phyloP scores from a whole-genome alignment of 2,329 filamentous ascomycete species.

The Pestalotiopsis sp. region DNA sequence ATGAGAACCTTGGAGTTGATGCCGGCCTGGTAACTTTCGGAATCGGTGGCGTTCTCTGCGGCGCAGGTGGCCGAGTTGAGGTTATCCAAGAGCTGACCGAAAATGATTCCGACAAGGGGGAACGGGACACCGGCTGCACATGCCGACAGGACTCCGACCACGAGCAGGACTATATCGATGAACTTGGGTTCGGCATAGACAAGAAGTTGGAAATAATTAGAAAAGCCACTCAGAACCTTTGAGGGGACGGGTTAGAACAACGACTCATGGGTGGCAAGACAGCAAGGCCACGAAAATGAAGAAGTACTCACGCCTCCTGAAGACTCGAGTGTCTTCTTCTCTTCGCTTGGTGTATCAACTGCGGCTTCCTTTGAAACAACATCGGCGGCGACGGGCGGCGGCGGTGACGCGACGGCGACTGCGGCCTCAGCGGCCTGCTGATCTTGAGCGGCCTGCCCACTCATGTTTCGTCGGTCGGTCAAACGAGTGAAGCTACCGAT shows the following conservation, averaged over 20 bases:
- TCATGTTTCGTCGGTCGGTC: conserved; percentile 1
- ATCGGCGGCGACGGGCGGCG: neutral
- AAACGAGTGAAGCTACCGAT: neutral
- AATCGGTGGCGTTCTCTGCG: conserved; percentile 27
- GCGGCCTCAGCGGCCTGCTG: neutral
- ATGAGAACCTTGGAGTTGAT: conserved; percentile 56
- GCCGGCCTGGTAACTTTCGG: conserved; percentile 35
- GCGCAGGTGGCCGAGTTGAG: conserved; percentile 61
- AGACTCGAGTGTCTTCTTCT: neutral
- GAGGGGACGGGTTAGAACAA: neutral
- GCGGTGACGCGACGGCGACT: neutral
- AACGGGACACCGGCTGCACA: conserved; percentile 65
- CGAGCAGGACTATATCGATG: conserved; percentile 45
- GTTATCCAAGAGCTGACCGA: conserved; percentile 64
- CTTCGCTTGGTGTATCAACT: neutral
- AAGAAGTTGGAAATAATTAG: conserved; percentile 47
- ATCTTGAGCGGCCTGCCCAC: conserved; percentile 6
- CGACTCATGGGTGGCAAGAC: neutral
- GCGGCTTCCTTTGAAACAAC: neutral
- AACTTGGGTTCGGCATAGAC: conserved; percentile 47
- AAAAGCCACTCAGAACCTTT: conserved; percentile 25
- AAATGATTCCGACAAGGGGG: conserved; percentile 65
- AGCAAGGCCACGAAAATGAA: neutral
- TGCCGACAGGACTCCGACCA: conserved; percentile 44
- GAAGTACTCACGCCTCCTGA: conserved; percentile 1